A percentile compares a stretch with the other conserved stretches of the same genome.
These are phyloP conservation scores for Blastomyces gilchristii DNA, from an alignment of 2,329 filamentous ascomycete species.

Conservation along the genomic window DNA sequence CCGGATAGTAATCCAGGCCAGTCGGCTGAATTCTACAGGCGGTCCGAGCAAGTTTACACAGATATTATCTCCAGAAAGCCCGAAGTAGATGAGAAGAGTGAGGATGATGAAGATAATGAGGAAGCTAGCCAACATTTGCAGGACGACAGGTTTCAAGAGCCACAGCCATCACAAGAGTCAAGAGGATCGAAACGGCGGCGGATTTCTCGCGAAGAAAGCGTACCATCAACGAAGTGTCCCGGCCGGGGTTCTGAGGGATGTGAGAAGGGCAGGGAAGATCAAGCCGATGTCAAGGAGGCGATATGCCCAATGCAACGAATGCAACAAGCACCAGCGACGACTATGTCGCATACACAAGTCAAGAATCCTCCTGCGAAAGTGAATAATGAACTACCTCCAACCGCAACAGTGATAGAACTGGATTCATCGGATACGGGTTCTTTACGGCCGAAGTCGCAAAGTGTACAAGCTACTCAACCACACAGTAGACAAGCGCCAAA, in stretches of 20 bases:
- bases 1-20: conserved; percentile 23
- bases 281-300: neutral
- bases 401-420: neutral
- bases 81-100: conserved; percentile 1
- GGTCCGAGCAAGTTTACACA: conserved; percentile 38
- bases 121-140: conserved; percentile 13
- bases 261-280: neutral
- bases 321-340: neutral
- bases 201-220: conserved; percentile 16
- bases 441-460: neutral
- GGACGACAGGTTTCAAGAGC: neutral
- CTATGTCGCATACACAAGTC: neutral
- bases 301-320: neutral
- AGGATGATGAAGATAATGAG: conserved; percentile 9
- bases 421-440: neutral
- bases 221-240: neutral
- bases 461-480: neutral
- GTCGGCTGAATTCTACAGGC: conserved; percentile 39
- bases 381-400: neutral
- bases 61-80: conserved; percentile 36
- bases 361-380: neutral
- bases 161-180: neutral
- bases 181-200: conserved; percentile 18
- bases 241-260: neutral
- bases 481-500: neutral